Base-by-base conservation (phyloP, 768 basidiomycete genomes). In the Agaricus sinodeliciosus region DNA sequence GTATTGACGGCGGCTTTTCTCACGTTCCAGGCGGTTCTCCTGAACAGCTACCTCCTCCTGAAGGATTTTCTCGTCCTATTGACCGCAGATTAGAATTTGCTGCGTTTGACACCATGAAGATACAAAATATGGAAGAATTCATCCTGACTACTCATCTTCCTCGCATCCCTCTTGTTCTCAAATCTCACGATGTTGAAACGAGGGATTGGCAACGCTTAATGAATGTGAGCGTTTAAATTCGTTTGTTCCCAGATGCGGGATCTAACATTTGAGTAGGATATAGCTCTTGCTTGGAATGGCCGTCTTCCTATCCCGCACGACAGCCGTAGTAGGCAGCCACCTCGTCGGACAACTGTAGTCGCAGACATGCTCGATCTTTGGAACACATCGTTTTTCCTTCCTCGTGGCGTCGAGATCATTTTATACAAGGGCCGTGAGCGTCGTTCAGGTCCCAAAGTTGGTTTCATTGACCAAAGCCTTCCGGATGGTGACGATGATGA, bases 151-250 rank as follows among this genome's bases (percentile, higher is more conserved):
- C 55, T 39, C 73, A 73, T 13, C 72, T 82, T 37, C 86, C 88
- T 11, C 77, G 81, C 59, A 84, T 92, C 81, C 90, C 90, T 6
- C 57, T 74, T 5, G 80, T 85, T 9, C 77, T 92, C 19, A 73
- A 79, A 34, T 75, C 86, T 16, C 90, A 91, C 61, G 90, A 93
- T 60, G 82, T 90, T 9, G 81, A 81, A 56, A 75, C 78, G 55
- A 82, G 85, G 50, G 90, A 93, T 60, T 93, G 90, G 90, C 80
- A 76, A 56, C 74, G 90, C 48, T 79, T 88, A 60, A 85, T 87
- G 75, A 80, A 82, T 70, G 89, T 87, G 61, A 11, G 78, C 42
- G 3, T 8, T 31, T 72, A 16, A 16, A 36, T 27, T 27, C 41
- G 46, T 11, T 4, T 12, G 36, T 25, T 48, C 46, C 34, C 27